Evolutionary conservation across 306 rosid species (phyloP).

Genomic region (Sesbania bispinosa): DNA sequence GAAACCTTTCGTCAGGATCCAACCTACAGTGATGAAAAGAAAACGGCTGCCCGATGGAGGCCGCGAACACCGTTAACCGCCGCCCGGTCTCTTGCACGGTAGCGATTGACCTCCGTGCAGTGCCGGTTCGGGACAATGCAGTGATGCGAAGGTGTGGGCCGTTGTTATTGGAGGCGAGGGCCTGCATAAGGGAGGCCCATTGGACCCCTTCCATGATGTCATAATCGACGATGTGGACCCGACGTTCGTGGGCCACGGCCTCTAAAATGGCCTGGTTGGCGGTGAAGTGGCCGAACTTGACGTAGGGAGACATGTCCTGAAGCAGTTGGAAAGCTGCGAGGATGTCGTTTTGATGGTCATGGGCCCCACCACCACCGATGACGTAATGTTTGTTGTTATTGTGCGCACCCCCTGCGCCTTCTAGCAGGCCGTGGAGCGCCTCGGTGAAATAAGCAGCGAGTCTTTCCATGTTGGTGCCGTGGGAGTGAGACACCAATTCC

Average conservation of each 20-base stretch:
- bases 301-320: conserved; percentile 83
- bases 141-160: conserved; percentile 83
- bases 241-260: conserved; percentile 55
- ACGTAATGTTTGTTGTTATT: conserved; percentile 9
- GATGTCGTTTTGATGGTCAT: conserved; percentile 44
- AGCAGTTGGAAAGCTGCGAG: conserved; percentile 82
- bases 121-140: conserved; percentile 55
- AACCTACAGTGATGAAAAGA: conserved; percentile 83
- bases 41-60: conserved; percentile 71
- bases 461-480: conserved; percentile 79
- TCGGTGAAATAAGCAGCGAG: conserved; percentile 76
- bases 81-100: conserved; percentile 79
- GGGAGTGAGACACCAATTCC: conserved; percentile 56
- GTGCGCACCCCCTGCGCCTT: conserved; percentile 45
- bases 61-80: conserved; percentile 61
- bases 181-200: conserved; percentile 87
- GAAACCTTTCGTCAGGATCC: conserved; percentile 75
- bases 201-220: conserved; percentile 95
- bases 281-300: conserved; percentile 93
- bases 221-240: conserved; percentile 78
- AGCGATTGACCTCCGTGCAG: conserved; percentile 49
- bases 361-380: conserved; percentile 34
- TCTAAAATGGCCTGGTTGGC: conserved; percentile 88
- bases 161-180: conserved; percentile 51
- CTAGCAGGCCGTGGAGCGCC: conserved; percentile 62